phyloP scores from a whole-genome alignment of 805 yeast species.

The Kazachstania bromeliacearum region DNA sequence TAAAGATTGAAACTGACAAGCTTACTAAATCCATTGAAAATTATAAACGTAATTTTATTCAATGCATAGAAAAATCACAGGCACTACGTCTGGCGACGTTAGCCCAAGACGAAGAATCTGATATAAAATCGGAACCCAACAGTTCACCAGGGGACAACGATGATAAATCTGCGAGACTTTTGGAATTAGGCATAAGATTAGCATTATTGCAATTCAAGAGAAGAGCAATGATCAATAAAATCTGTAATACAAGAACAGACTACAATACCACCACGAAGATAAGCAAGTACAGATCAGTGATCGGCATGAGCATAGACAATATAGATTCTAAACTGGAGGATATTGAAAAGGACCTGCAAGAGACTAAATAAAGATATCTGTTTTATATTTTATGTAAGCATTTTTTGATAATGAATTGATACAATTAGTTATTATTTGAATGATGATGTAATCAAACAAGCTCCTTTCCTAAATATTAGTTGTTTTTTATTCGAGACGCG shows the following conservation, averaged over 20 bases:
- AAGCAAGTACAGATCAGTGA: conserved; percentile 69
- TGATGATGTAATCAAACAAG: too few species aligned
- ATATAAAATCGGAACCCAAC: conserved; percentile 5
- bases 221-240: conserved; percentile 33
- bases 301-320: conserved; percentile 71
- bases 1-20: conserved; percentile 1
- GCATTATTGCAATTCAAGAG: conserved; percentile 47
- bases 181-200: conserved; percentile 33
- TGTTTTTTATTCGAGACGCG: too few species aligned
- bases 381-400: too few species aligned
- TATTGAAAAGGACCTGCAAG: conserved; percentile 40
- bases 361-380: conserved; percentile 10
- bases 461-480: too few species aligned
- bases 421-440: too few species aligned
- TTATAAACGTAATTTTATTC: conserved; percentile 10
- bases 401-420: too few species aligned
- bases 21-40: conserved; percentile 5
- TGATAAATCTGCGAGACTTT: conserved; percentile 7
- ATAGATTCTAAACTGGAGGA: conserved; percentile 77
- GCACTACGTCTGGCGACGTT: conserved; percentile 49
- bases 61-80: conserved; percentile 52
- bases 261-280: conserved; percentile 45
- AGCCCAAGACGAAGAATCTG: conserved; percentile 46
- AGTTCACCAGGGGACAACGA: neutral
- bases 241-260: conserved; percentile 41